Evolutionary conservation across 2,329 filamentous ascomycete species (phyloP), one percentile per base, ranked within the genome.

Genomic region (Ceratocystis albifundus): DNA sequence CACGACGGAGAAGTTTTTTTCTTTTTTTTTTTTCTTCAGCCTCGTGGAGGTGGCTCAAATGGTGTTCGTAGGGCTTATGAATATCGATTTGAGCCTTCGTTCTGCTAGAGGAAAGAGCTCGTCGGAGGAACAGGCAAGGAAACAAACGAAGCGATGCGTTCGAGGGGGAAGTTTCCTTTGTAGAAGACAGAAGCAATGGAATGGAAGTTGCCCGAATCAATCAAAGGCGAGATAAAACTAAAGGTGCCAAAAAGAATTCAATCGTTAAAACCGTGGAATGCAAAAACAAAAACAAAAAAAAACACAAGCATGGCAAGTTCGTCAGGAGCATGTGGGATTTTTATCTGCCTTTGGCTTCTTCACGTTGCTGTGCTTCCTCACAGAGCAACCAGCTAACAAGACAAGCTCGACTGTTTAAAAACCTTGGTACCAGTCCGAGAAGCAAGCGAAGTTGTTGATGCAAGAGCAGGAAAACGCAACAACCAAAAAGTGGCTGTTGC

Each of bases 401-500:
- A 48, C 5, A n/a, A 32, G n/a, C 61, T 63, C n/a, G n/a, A n/a
- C n/a, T 20, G 61, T 63, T 63, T 17, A 25, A 48, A 25, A 7
- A 1, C 32, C 20, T 25, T 25, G 25, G 8, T 22, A 48, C 17
- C 46, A 48, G 25, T 15, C 48, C 25, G 17, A 20, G 30, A 59
- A 15, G 32, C 46, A 30, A n/a, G 41, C 36, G 28, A 32, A 50
- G 41, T 15, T 41, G 3, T 25, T 50, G 46, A 32, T 63, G 61
- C 41, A 48, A 45, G 61, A 63, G n/a, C 28, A 63, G 55, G 55
- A 62, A 62, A 44, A 15, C 36, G 20, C 17, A 57, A 46, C 63
- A 25, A 65, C n/a, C 28, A 65, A 63, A 65, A 63, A 17, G 61
- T 65, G 63, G 63, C 63, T 65, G 63, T 65, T 65, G 63, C 50